Base-by-base conservation (phyloP, 2,329 filamentous ascomycete species). In the Massarina eburnea region DNA sequence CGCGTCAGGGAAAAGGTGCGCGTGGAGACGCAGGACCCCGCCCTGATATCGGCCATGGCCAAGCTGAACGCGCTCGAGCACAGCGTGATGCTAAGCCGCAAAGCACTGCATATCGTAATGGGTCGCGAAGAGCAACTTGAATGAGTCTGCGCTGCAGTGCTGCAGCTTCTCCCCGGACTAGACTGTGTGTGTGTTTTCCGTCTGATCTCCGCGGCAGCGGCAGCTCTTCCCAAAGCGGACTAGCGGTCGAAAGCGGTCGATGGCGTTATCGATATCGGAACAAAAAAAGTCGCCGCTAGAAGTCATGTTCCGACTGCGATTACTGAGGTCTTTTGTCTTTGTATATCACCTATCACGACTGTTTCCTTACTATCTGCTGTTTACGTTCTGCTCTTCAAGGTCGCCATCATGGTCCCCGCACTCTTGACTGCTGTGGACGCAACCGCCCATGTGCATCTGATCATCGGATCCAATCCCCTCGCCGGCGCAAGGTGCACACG, bases 21-120 rank as follows among this genome's bases (percentile, higher is more conserved):
- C 32, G 86, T 96, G 2, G 91, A 96, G 70, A 92, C 84, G 60
- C 89, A 91, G 44, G 91, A 97, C 68, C 92, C 92, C 1, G 91
- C 84, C 58, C 67, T 96, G 54, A 84, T 96, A 67, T 86, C 88
- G 27, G 77, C 94, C 26, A 86, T 89, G 67, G 86, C 90, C 4
- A 96, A 96, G 72, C 75, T 96, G 56, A 83, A 80, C 22, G 90
- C 88, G 4, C 72, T 96, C 46, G 85, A 87, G 52, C 82, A 91
- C 59, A 85, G 85, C 50, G 77, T 96, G 17, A 76, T 78, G 46
- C 76, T 88, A 51, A 85, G 86, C 53, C 79, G 88, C 57, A 77
- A 81, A 44, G 91, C 91, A 10, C 71, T 96, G 52, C 81, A 82
- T 19, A 83, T 87, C 12, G 87, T 96, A 1, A 90, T 95, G 83